Percentiles rank a stretch among this genome's conserved stretches.
These are phyloP conservation scores for Epipyxis sp. DNA, from an alignment of 108 stramenopile genomes.

Conservation along the genomic window DNA sequence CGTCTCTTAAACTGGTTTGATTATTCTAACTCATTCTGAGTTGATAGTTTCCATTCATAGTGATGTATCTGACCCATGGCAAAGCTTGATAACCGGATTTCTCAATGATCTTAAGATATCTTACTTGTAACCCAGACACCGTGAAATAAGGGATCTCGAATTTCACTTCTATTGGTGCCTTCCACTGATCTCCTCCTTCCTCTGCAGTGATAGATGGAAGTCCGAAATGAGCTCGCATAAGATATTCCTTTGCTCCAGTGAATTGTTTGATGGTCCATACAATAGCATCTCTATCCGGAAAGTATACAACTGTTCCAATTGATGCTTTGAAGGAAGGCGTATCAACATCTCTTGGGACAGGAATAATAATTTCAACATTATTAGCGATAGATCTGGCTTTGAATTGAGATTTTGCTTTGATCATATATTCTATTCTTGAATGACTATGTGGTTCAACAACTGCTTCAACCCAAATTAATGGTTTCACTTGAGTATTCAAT, in stretches of 20 bases:
- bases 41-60: conserved; percentile 95
- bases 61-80: conserved; percentile 99
- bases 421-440: conserved; percentile 96
- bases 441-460: conserved; percentile 95
- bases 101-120: conserved; percentile 99
- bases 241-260: conserved; percentile 75
- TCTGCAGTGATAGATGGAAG: conserved; percentile 85
- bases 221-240: conserved; percentile 99
- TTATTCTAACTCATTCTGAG: conserved; percentile 87
- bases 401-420: conserved; percentile 98
- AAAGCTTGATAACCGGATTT: conserved; percentile 96
- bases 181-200: conserved; percentile 78
- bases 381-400: conserved; percentile 93
- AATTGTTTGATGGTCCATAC: conserved; percentile 97
- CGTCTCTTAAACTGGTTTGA: too few species aligned
- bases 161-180: conserved; percentile 84
- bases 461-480: conserved; percentile 93
- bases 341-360: conserved; percentile 98
- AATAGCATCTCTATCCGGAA: conserved; percentile 91
- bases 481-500: conserved; percentile 96
- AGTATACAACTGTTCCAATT: conserved; percentile 92
- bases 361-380: conserved; percentile 98
- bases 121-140: conserved; percentile 95
- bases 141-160: conserved; percentile 99
- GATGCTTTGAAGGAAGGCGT: conserved; percentile 92